These are phyloP conservation scores for Cadophora malorum DNA, from an alignment of 2,329 filamentous ascomycete species.

Conservation along the genomic window DNA sequence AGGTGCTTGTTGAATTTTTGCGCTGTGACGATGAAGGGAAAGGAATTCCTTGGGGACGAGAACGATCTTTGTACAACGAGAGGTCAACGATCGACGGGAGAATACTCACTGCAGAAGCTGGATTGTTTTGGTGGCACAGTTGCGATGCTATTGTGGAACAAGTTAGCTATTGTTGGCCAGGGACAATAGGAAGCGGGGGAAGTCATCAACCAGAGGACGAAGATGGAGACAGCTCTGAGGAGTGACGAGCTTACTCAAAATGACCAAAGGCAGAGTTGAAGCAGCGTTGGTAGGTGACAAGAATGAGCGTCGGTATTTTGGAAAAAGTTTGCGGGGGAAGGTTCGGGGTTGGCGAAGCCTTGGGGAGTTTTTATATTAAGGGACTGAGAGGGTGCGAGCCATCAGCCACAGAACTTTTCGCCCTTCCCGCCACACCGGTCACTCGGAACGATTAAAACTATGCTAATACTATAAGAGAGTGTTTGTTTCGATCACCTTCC, in stretches of 20 bases:
- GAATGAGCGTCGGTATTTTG: slow-evolving; percentile 5
- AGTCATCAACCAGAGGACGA: not conserved
- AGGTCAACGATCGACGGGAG: not conserved
- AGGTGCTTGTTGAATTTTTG: not conserved
- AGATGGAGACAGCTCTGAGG: not conserved
- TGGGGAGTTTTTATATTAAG: slow-evolving; percentile 3
- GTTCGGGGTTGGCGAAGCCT: not conserved
- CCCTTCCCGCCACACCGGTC: not conserved
- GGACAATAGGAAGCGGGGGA: slow-evolving; percentile 11
- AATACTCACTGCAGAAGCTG: slow-evolving; percentile 3
- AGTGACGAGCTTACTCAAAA: not conserved
- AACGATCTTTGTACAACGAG: not conserved
- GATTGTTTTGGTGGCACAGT: not conserved
- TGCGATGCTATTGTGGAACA: slow-evolving; percentile 10
- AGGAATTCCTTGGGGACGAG: not conserved
- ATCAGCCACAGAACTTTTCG: slow-evolving; percentile 3
- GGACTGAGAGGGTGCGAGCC: not conserved
- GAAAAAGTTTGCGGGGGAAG: slow-evolving; percentile 7
- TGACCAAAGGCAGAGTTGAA: not conserved
- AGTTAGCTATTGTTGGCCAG: slow-evolving; percentile 3
- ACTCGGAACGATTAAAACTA: not conserved
- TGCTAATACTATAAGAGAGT: not conserved
- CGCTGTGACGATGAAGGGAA: not conserved
- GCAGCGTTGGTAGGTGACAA: not conserved
- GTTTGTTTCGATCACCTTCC: not conserved